phyloP scores from a whole-genome alignment of 2,329 filamentous ascomycete genomes.

The Penicillium polonicum region DNA sequence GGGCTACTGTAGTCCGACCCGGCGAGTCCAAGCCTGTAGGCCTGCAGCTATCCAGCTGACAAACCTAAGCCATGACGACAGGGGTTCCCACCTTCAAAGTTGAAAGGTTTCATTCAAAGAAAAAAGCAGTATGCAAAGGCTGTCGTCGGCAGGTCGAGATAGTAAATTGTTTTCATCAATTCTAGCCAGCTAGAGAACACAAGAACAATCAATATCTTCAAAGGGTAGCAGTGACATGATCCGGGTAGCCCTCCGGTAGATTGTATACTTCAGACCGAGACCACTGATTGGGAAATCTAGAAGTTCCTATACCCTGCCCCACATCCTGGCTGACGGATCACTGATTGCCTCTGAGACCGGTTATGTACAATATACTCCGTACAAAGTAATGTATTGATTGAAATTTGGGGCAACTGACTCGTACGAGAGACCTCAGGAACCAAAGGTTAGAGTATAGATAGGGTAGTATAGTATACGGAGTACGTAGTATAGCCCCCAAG shows the following conservation, averaged over 20 bases:
- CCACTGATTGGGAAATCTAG: conserved; percentile 35
- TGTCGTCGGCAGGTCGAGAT: not conserved
- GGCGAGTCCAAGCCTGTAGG: conserved; percentile 8
- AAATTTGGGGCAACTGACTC: conserved; percentile 2
- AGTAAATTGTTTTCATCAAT: not conserved
- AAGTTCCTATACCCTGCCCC: conserved; percentile 25
- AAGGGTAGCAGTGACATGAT: not conserved
- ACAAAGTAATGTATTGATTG: not conserved
- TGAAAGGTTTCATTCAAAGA: not conserved
- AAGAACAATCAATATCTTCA: not conserved
- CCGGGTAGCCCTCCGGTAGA: conserved; percentile 15
- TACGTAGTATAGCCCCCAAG: not conserved
- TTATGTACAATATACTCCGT: not conserved
- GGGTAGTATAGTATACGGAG: not conserved
- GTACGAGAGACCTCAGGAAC: conserved; percentile 8
- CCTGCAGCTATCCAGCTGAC: conserved; percentile 18
- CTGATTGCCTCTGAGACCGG: conserved; percentile 4
- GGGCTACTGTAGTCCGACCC: conserved; percentile 35
- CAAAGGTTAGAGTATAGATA: not conserved
- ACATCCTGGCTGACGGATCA: conserved; percentile 26
- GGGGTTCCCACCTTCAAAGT: not conserved
- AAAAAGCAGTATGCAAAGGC: not conserved
- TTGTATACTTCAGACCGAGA: conserved; percentile 31
- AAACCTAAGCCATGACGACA: conserved; percentile 26
- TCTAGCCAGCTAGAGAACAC: not conserved